A percentile compares a stretch with the other conserved stretches of the same genome.
Evolutionary conservation across 192 early-diverging fungal genomes (phyloP).

Genomic region (Lobosporangium transversale): DNA sequence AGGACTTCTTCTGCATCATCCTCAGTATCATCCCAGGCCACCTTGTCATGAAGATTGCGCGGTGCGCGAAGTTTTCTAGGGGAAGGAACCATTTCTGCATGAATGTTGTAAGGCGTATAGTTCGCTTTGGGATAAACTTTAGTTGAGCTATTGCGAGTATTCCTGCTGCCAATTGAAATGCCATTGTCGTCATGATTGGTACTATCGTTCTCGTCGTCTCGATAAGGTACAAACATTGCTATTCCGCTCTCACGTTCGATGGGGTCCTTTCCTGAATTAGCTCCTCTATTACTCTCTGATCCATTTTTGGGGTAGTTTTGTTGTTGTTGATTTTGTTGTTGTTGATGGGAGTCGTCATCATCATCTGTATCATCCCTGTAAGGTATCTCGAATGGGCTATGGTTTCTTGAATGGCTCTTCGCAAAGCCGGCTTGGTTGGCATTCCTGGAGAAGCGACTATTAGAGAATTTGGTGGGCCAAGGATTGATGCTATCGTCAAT

Average conservation of each 20-base stretch:
- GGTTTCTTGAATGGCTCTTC: constrained; percentile 8
- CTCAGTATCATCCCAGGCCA: constrained; percentile 24
- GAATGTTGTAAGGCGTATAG: constrained; percentile 2
- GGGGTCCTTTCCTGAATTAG: not conserved
- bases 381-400: constrained; percentile 18
- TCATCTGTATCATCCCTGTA: constrained; percentile 22
- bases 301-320: too few relatives aligned
- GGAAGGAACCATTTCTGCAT: not conserved
- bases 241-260: not conserved
- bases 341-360: too few relatives aligned
- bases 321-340: too few relatives aligned
- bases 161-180: not conserved
- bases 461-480: constrained; percentile 35
- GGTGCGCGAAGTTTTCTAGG: constrained; percentile 14
- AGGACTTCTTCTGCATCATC: constrained; percentile 40
- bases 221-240: not conserved
- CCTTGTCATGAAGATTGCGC: constrained; percentile 23
- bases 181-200: not conserved
- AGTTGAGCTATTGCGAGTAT: not conserved
- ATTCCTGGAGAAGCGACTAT: constrained; percentile 25
- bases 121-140: constrained; percentile 11
- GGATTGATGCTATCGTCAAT: constrained; percentile 1
- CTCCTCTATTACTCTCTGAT: too few relatives aligned
- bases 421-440: not conserved
- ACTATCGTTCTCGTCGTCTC: constrained; percentile 6